These are phyloP conservation scores for Isatis lusitanica DNA, from an alignment of 441 rosid species.

Conservation along the genomic window DNA sequence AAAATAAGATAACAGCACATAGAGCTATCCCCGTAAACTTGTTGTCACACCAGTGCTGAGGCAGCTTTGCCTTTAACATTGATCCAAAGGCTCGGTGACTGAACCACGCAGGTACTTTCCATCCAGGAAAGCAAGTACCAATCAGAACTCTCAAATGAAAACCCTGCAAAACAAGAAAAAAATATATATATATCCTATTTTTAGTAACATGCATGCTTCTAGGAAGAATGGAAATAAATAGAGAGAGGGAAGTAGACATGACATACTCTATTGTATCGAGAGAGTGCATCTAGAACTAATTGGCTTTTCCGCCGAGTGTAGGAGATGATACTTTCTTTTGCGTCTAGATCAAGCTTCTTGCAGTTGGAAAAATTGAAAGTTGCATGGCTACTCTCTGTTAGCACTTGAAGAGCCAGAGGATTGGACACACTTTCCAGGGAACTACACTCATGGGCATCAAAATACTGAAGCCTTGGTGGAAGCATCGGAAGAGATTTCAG, in stretches of 20 bases:
- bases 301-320: conserved; percentile 5
- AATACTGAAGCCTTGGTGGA: conserved; percentile 8
- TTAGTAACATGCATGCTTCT: no score
- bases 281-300: not conserved
- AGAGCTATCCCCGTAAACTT: conserved; percentile 15
- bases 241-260: not conserved
- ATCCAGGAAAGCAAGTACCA: conserved; percentile 27
- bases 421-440: conserved; percentile 2
- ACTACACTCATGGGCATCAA: conserved; percentile 18
- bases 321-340: conserved; percentile 12
- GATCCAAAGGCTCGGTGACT: conserved; percentile 17
- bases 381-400: not conserved
- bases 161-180: conserved; percentile 5
- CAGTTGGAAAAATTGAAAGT: conserved; percentile 24
- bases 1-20: conserved; percentile 12
- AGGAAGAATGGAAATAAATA: not conserved
- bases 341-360: conserved; percentile 1
- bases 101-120: conserved; percentile 25
- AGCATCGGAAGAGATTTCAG: conserved; percentile 22
- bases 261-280: conserved; percentile 13
- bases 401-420: not conserved
- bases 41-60: conserved; percentile 27
- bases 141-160: not conserved
- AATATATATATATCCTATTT: no score
- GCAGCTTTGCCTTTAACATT: conserved; percentile 21